A percentile compares a stretch with the other conserved stretches of the same genome.
Evolutionary conservation across 306 rosid genomes (phyloP).

Genomic region (Lathyrus aphaca): DNA sequence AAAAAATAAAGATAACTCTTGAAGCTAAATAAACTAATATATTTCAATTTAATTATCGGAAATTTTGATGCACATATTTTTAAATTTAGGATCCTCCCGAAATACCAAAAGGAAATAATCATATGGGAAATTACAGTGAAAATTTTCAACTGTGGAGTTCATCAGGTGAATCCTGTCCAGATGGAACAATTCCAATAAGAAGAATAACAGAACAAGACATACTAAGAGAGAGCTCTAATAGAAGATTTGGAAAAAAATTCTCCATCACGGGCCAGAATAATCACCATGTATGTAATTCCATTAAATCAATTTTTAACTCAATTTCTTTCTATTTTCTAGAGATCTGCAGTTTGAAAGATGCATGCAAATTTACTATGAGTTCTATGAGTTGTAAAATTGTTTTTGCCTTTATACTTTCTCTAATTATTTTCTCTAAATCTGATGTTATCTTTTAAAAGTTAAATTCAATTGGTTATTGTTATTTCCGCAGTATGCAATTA

Average conservation of each 20-base stretch:
- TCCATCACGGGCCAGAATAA: neutral
- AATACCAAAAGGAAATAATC: neutral
- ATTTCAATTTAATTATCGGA: neutral
- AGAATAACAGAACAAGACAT: neutral
- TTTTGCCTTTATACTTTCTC: too few relatives aligned
- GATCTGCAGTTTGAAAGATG: too few relatives aligned
- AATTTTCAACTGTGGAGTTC: neutral
- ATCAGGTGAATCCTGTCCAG: neutral
- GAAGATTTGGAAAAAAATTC: neutral
- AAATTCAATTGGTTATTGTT: neutral
- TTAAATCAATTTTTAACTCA: too few relatives aligned
- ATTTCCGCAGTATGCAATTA: slow-evolving; percentile 79
- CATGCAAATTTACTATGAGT: too few relatives aligned
- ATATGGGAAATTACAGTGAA: neutral
- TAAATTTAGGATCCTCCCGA: neutral
- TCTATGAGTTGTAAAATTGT: too few relatives aligned
- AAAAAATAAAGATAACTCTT: too few relatives aligned
- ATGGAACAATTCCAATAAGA: neutral
- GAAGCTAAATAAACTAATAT: neutral
- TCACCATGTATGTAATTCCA: neutral
- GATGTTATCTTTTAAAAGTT: too few relatives aligned
- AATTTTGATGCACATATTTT: neutral
- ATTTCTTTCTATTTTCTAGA: too few relatives aligned
- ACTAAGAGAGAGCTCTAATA: neutral
- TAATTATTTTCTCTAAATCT: too few relatives aligned